Percentiles rank a stretch among this genome's conserved stretches.
Evolutionary conservation across 352 stramenopile species (phyloP).

Genomic region (Detonula confervacea): DNA sequence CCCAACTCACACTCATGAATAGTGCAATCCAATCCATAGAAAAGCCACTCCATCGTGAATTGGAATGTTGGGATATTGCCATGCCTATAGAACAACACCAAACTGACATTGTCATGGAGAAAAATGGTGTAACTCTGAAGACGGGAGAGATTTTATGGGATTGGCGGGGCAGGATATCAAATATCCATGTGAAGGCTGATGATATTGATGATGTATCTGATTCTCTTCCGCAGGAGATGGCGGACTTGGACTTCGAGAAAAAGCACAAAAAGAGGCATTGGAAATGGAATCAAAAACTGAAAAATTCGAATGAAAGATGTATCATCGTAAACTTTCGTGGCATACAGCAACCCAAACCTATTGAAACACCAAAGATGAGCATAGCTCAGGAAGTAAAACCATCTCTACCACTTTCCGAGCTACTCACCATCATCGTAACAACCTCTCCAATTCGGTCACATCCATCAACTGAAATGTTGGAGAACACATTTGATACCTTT

Average conservation of each 20-base stretch:
- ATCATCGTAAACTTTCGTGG: slow-evolving; percentile 41
- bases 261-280: slow-evolving; percentile 33
- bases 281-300: slow-evolving; percentile 35
- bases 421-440: slow-evolving; percentile 83
- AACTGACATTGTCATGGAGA: slow-evolving; percentile 50
- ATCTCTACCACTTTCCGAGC: slow-evolving; percentile 48
- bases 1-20: slow-evolving; percentile 57
- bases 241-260: slow-evolving; percentile 10
- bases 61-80: slow-evolving; percentile 66
- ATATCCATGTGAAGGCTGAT: slow-evolving; percentile 28
- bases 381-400: slow-evolving; percentile 1
- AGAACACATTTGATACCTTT: slow-evolving; percentile 81
- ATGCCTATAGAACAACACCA: slow-evolving; percentile 39
- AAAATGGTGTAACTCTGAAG: slow-evolving; percentile 60
- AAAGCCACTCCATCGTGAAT: slow-evolving; percentile 58
- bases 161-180: slow-evolving; percentile 66
- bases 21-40: slow-evolving; percentile 64
- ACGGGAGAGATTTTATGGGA: slow-evolving; percentile 64
- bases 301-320: slow-evolving; percentile 27
- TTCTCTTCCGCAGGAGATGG: slow-evolving; percentile 13
- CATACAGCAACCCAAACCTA: too few relatives aligned
- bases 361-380: slow-evolving; percentile 1
- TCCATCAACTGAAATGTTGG: slow-evolving; percentile 79
- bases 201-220: slow-evolving; percentile 40
- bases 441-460: slow-evolving; percentile 83